Conservation (phyloP, 768 basidiomycete genomes). For the Sistotremastrum niveocremeum region DNA sequence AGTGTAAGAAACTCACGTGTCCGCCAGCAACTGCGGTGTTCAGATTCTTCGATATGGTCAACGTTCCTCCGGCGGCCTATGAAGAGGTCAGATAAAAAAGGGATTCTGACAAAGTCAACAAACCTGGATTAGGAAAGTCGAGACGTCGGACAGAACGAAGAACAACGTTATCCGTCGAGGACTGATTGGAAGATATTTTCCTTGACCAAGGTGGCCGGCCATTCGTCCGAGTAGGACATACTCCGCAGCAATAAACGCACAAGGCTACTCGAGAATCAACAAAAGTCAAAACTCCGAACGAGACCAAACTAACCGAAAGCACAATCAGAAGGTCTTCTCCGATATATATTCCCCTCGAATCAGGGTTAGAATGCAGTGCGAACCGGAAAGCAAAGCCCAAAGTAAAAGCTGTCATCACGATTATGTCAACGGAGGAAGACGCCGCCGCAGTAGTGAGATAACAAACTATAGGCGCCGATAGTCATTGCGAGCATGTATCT, state of each 20-base stretch:
- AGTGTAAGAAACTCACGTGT: constrained; percentile 17
- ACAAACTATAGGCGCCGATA: constrained; percentile 45
- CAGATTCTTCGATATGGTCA: constrained; percentile 27
- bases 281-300: neutral
- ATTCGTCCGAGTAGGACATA: constrained; percentile 56
- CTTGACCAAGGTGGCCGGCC: constrained; percentile 33
- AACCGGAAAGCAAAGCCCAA: constrained; percentile 44
- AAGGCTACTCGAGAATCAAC: constrained; percentile 30
- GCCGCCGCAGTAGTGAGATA: too few species aligned
- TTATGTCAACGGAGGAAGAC: neutral
- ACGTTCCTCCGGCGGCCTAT: constrained; percentile 35
- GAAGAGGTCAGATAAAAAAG: neutral
- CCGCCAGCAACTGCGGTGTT: constrained; percentile 19
- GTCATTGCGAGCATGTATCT: constrained; percentile 50
- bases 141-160: constrained; percentile 51
- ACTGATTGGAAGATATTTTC: constrained; percentile 34
- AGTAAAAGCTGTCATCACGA: constrained; percentile 31
- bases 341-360: constrained; percentile 40
- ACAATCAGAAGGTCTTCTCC: constrained; percentile 46
- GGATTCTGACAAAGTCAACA: neutral
- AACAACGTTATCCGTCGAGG: constrained; percentile 36
- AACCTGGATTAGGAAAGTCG: constrained; percentile 56
- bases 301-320: constrained; percentile 30
- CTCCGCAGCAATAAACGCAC: constrained; percentile 59
- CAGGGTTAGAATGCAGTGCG: constrained; percentile 37